Base-by-base conservation (phyloP, 2,329 filamentous ascomycete species). In the Fusarium anguioides region DNA sequence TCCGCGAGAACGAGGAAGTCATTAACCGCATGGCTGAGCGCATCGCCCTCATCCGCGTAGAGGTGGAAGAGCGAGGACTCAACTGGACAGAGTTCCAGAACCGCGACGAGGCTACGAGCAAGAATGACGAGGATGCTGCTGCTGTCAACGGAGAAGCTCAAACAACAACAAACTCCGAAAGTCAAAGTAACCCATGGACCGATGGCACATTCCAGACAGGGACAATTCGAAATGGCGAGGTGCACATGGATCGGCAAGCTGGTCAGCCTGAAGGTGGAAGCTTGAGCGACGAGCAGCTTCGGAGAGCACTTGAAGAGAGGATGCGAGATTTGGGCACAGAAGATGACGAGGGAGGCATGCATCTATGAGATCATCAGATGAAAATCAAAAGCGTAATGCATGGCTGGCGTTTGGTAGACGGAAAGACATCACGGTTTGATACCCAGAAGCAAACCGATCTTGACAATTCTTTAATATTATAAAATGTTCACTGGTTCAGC, bases 1-100 rank as follows among this genome's bases (percentile, higher is more conserved):
- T 94, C 74, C 76, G 80, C 56, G 91, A 94, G 78, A 94, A 94
- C 77, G 84, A 89, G 70, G 77, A 75, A 20, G 90, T 94, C 57
- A 90, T 94, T 57, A 82, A 77, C 63, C 84, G 90, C 70, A 91
- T 93, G 86, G 81, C 84, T 63, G 85, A 88, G 78, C 83, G 91
- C 75, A 85, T 93, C 64, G 81, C 80, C 53, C 76, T 93, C 47
- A 81, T 93, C 63, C 86, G 84, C 67, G 79, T 74, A 39, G 91
- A 94, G 79, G 87, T 93, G 10, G 86, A 89, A 76, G 73, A 74
- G 10, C 79, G 88, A 6, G 87, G 88, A 3, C 67, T 82, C 54
- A 82, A 78, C 72, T 90, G 87, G 88, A 74, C 77, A 27, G 86
- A 87, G 75, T 87, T 89, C 54, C 78, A 82, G 69, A 82, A 78